Evolutionary conservation across 2,329 filamentous ascomycete species (phyloP).

Genomic region (Hypoxylon sp.): DNA sequence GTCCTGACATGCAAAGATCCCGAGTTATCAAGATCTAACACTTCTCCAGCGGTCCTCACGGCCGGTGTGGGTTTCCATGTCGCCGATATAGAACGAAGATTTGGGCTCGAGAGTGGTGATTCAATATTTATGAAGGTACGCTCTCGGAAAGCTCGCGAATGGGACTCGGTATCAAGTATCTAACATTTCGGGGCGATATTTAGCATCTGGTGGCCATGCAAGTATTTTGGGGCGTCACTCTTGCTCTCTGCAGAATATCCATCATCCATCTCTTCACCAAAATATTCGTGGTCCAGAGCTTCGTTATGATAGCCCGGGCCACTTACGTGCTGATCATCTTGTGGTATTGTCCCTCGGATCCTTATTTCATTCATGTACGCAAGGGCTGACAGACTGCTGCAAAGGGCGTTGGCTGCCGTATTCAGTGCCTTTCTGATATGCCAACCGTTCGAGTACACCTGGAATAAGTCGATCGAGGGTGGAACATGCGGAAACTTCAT

Average conservation of each 20-base stretch:
- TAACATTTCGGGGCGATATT: not conserved
- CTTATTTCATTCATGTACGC: not conserved
- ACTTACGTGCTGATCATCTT: conserved; percentile 37
- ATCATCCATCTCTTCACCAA: conserved; percentile 43
- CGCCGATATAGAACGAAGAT: conserved; percentile 30
- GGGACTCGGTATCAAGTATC: not conserved
- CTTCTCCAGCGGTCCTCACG: conserved; percentile 31
- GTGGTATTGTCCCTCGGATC: conserved; percentile 28
- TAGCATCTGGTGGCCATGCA: conserved; percentile 41
- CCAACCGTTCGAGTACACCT: conserved; percentile 48
- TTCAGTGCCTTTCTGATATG: conserved; percentile 47
- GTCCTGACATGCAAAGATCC: not conserved
- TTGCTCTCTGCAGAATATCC: conserved; percentile 43
- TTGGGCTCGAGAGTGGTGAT: conserved; percentile 25
- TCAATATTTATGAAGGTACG: conserved; percentile 31
- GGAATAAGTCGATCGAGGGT: conserved; percentile 45
- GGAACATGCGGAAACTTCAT: conserved; percentile 46
- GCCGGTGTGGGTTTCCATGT: conserved; percentile 37
- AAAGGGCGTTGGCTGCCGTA: conserved; percentile 40
- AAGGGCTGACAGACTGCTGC: not conserved
- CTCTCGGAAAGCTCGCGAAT: not conserved
- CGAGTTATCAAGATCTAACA: conserved; percentile 6
- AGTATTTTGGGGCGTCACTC: conserved; percentile 44
- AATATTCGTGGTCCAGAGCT: conserved; percentile 41
- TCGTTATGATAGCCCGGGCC: conserved; percentile 37